Evolutionary conservation across 2,329 filamentous ascomycete genomes (phyloP).

Genomic region (Graphiopsis chlorocephala): DNA sequence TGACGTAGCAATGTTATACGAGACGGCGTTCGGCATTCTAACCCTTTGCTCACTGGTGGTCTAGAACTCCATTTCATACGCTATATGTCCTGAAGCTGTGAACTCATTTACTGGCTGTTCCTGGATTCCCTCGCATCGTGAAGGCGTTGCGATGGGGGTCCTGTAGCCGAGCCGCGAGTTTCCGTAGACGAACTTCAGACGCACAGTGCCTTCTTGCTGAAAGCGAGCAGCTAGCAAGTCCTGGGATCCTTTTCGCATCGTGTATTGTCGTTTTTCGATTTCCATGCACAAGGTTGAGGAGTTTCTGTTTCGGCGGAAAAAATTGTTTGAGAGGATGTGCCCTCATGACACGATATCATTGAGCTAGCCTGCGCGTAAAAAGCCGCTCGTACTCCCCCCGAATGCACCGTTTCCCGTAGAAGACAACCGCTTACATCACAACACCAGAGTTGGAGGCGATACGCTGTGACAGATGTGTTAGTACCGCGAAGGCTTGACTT

Average conservation of each 20-base stretch:
- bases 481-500: background rate
- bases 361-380: constrained; percentile 17
- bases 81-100: background rate
- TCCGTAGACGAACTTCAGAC: background rate
- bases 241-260: background rate
- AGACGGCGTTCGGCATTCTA: background rate
- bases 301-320: constrained; percentile 1
- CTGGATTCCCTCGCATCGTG: background rate
- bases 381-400: constrained; percentile 16
- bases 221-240: background rate
- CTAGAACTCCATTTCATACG: background rate
- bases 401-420: constrained; percentile 14
- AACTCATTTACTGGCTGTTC: background rate
- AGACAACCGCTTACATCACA: constrained; percentile 75
- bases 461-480: constrained; percentile 59
- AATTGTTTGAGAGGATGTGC: constrained; percentile 12
- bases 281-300: background rate
- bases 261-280: background rate
- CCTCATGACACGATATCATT: constrained; percentile 16
- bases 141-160: background rate
- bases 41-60: background rate
- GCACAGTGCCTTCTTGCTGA: background rate
- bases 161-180: background rate
- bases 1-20: background rate
- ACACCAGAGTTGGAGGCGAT: constrained; percentile 99